These are phyloP conservation scores for Macadamia integrifolia DNA, from an alignment of 164 flowering plant genomes.

Conservation along the genomic window DNA sequence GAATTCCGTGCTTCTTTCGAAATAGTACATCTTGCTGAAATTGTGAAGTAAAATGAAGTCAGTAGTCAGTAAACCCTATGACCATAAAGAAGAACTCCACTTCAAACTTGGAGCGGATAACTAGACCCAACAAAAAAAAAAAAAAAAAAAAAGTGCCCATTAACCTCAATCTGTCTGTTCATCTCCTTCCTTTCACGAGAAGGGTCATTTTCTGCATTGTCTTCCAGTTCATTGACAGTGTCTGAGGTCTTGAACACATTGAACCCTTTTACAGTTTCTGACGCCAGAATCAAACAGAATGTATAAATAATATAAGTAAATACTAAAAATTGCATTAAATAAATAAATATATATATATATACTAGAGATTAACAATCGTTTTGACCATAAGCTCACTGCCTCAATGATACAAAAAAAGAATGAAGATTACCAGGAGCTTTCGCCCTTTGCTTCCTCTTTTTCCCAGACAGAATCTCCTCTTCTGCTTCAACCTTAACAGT, in stretches of 20 bases:
- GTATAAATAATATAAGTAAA: not conserved
- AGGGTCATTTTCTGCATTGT: constrained; percentile 15
- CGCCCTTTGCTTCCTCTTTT: constrained; percentile 51
- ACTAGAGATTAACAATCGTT: too few species aligned
- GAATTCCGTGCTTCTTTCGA: constrained; percentile 71
- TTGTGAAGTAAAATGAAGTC: not conserved
- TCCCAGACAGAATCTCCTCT: constrained; percentile 15
- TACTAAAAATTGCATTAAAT: too few species aligned
- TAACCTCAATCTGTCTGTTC: constrained; percentile 72
- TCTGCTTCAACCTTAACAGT: constrained; percentile 15
- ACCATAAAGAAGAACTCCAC: too few species aligned
- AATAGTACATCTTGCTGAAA: constrained; percentile 58
- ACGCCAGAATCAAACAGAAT: constrained; percentile 5
- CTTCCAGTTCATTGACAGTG: constrained; percentile 20
- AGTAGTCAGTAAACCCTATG: not conserved
- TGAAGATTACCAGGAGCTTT: constrained; percentile 24
- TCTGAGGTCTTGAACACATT: constrained; percentile 60
- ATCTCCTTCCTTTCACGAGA: constrained; percentile 44
- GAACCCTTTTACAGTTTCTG: constrained; percentile 64
- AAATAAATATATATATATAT: too few species aligned
- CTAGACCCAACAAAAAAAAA: not conserved
- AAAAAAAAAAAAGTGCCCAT: not conserved
- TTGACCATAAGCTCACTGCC: not conserved
- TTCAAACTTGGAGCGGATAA: too few species aligned
- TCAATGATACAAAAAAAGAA: not conserved